A percentile compares a stretch with the other conserved stretches of the same genome.
phyloP scores from a whole-genome alignment of 257 asterid species.

The Capsicum chinense region DNA sequence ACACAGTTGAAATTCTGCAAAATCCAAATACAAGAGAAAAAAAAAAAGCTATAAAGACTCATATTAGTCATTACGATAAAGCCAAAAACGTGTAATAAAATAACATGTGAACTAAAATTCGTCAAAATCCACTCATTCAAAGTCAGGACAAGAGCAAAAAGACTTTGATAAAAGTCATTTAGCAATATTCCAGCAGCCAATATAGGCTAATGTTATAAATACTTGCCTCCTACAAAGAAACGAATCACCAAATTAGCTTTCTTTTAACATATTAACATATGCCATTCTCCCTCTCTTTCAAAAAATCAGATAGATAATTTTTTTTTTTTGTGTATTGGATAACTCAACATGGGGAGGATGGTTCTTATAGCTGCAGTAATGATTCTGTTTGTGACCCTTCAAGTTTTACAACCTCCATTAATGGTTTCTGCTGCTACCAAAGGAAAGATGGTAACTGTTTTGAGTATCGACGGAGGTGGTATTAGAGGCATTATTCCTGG shows the following conservation, averaged over 20 bases:
- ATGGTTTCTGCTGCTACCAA: slow-evolving; percentile 41
- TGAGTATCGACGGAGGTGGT: slow-evolving; percentile 77
- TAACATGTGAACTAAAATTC: neutral
- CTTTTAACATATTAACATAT: neutral
- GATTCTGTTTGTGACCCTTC: slow-evolving; percentile 33
- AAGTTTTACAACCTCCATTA: slow-evolving; percentile 31
- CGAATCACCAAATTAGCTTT: neutral
- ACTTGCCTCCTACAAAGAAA: neutral
- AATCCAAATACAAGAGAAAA: neutral
- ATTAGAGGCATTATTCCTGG: slow-evolving; percentile 65
- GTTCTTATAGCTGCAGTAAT: slow-evolving; percentile 37
- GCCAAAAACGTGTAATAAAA: neutral
- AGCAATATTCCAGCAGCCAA: neutral
- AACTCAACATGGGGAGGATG: slow-evolving; percentile 42
- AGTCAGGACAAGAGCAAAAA: neutral
- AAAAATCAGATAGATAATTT: neutral
- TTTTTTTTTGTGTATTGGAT: neutral
- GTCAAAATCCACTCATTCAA: neutral
- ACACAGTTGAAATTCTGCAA: neutral
- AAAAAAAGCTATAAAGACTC: neutral
- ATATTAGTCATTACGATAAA: neutral
- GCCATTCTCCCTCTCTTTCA: neutral
- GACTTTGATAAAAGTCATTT: neutral
- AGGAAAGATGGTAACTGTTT: slow-evolving; percentile 49
- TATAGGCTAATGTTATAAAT: neutral